Base-by-base conservation (phyloP, 2,329 filamentous ascomycete genomes). In the Coniochaeta prunicola region DNA sequence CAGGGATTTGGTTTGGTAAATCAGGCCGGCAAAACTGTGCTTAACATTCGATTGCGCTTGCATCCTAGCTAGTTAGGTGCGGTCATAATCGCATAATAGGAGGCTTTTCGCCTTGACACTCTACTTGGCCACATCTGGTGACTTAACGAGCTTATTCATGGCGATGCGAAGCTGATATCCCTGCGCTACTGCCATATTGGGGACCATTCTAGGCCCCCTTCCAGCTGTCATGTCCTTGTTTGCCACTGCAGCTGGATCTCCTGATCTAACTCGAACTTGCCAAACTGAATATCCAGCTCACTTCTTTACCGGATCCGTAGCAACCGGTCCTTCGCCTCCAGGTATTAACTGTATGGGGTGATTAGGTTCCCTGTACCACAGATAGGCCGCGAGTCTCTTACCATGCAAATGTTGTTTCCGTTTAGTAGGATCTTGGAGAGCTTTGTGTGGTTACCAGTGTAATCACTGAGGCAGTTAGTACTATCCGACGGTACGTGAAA, bases 391-490 rank as follows among this genome's bases (percentile, higher is more conserved):
- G 57, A 28, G 15, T 42, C 58, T 66, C 80, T 59, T 82, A 96
- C 94, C 94, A 99, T 99, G 89, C 93, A 97, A 64, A 99, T 91
- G 70, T 97, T 97, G 78, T 99, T 99, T 59, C 94, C 94, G 69
- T 99, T 99, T 40, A 99, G 79, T 45, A 99, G 77, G 62, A 99
- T 96, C 80, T 97, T 97, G 57, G 92, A 84, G 42, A 99, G 84
- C 74, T 96, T 96, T 53, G 87, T 90, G 74, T 93, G 88, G 67
- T 89, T 86, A 62, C 93, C 93, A 5, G 87, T 87, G 76, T 96
- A 96, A 76, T 99, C 94, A 72, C 93, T 97, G 57, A 4, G 0
- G 28, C 13, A 21, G 17, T 53, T 38, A 57, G 70, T 70, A 68
- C 70, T 64, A 54, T 17, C 48, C 30, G 8, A 36, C 36, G 53